phyloP scores from a whole-genome alignment of 2,329 filamentous ascomycete genomes.

The Elsinoe fawcettii region DNA sequence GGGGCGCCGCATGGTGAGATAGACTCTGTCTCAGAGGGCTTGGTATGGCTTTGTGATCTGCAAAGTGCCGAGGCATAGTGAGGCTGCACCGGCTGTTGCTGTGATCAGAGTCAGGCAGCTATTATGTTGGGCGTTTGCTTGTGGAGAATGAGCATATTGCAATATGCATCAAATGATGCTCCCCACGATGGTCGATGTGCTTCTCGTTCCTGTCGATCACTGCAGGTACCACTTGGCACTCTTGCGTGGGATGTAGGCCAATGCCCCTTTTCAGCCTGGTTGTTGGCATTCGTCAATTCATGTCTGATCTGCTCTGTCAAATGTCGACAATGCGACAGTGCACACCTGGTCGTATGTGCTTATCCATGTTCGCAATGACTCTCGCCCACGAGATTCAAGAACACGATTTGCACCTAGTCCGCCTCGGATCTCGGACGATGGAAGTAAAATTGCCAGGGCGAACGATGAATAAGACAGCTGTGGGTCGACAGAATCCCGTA shows the following conservation, averaged over 20 bases:
- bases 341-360: not conserved
- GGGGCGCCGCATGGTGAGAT: constrained; percentile 10
- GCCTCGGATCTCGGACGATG: constrained; percentile 13
- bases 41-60: not conserved
- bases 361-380: constrained; percentile 7
- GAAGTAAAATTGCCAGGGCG: constrained; percentile 8
- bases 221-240: not conserved
- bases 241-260: not conserved
- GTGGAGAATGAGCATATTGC: not conserved
- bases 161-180: not conserved
- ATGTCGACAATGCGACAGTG: not conserved
- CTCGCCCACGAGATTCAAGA: not conserved
- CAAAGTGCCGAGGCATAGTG: not conserved
- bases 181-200: not conserved
- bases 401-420: not conserved
- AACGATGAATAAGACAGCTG: not conserved
- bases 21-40: not conserved
- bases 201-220: not conserved
- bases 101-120: not conserved
- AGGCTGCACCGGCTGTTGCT: not conserved
- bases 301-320: not conserved
- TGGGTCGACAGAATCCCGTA: constrained; percentile 1
- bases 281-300: not conserved
- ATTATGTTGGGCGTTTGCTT: not conserved
- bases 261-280: not conserved